Evolutionary conservation across 1,139 yeast genomes (phyloP).

Genomic region (Pneumocystis oryctolagi): DNA sequence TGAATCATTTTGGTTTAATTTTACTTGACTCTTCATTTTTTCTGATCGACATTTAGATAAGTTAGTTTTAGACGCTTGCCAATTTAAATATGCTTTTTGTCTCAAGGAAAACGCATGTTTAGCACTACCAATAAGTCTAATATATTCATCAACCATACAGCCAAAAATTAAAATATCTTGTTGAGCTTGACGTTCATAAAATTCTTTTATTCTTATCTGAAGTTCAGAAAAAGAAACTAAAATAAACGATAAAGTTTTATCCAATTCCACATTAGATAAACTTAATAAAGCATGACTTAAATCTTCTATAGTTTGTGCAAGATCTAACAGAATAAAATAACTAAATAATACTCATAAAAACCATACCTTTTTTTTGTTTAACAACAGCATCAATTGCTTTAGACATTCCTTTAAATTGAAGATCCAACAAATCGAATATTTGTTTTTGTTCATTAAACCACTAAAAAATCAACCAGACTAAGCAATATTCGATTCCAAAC

Average conservation of each 20-base stretch:
- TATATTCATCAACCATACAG: conserved; percentile 74
- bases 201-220: conserved; percentile 55
- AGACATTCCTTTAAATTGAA: conserved; percentile 53
- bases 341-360: background rate
- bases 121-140: conserved; percentile 62
- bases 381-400: conserved; percentile 63
- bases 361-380: conserved; percentile 57
- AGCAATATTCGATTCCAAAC: background rate
- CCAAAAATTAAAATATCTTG: conserved; percentile 84
- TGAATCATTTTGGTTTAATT: conserved; percentile 50
- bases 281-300: conserved; percentile 39
- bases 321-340: conserved; percentile 2
- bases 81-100: conserved; percentile 48
- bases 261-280: conserved; percentile 61
- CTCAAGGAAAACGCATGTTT: conserved; percentile 64
- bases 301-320: conserved; percentile 47
- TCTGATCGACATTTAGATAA: conserved; percentile 37
- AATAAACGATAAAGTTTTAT: conserved; percentile 48
- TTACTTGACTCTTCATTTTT: conserved; percentile 40
- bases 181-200: conserved; percentile 62
- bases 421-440: conserved; percentile 58
- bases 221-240: conserved; percentile 54
- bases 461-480: conserved; percentile 17
- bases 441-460: conserved; percentile 56
- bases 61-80: conserved; percentile 40